Conservation (phyloP, 257 asterid genomes). For the Anisodus tanguticus region DNA sequence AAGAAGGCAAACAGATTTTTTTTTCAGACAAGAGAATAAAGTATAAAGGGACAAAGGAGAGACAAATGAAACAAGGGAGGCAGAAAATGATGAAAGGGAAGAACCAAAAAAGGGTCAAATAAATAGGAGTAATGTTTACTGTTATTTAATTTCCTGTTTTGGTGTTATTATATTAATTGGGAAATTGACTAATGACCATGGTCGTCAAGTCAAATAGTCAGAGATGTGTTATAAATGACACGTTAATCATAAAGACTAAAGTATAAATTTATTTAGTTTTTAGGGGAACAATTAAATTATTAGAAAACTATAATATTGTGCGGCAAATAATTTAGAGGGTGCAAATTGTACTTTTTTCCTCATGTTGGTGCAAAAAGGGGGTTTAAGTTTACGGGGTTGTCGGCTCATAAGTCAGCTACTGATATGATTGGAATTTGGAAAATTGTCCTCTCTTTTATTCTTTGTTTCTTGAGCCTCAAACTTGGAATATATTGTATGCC, state of each 20-base stretch:
- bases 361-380: constrained; percentile 34
- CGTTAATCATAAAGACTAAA: constrained; percentile 23
- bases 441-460: not conserved
- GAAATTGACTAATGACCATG: constrained; percentile 41
- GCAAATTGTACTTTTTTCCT: not conserved
- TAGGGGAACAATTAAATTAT: no score
- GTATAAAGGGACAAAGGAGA: constrained; percentile 35
- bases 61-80: constrained; percentile 26
- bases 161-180: constrained; percentile 25
- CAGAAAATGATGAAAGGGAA: constrained; percentile 35
- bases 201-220: constrained; percentile 45
- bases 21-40: constrained; percentile 40
- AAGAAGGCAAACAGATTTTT: constrained; percentile 26
- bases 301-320: not conserved
- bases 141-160: constrained; percentile 25
- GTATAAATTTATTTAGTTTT: no score
- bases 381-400: constrained; percentile 37
- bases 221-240: constrained; percentile 39
- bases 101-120: constrained; percentile 44
- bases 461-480: constrained; percentile 48
- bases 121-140: constrained; percentile 30
- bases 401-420: constrained; percentile 55
- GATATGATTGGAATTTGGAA: constrained; percentile 59
- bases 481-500: constrained; percentile 25
- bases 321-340: constrained; percentile 47